Evolutionary conservation across 2,329 filamentous ascomycete genomes (phyloP), one percentile per base, ranked within the genome.

Genomic region (Aspergillus jensenii): DNA sequence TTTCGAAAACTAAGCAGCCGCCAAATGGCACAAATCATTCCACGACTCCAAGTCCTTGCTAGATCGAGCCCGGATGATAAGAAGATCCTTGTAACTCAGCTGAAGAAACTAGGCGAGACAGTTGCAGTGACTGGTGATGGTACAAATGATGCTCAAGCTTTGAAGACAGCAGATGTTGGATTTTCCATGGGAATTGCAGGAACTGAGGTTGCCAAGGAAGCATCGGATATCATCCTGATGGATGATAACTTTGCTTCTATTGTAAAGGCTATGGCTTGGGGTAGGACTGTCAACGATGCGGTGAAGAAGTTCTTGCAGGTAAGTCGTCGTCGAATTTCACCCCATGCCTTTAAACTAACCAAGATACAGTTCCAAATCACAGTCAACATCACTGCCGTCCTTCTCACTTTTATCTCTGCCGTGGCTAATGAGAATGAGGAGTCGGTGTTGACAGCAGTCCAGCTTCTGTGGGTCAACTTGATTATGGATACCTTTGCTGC

Each of bases 161-260:
- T 93, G 49, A 92, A 90, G 76, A 87, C 87, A 67, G 90, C 90
- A 6, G 90, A 93, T 68, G 88, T 93, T 49, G 90, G 90, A 25
- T 93, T 93, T 75, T 91, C 90, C 17, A 93, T 93, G 90, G 90
- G 90, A 64, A 90, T 93, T 53, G 84, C 90, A 14, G 90, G 90
- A 60, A 93, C 90, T 0, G 90, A 93, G 72, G 90, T 93, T 40
- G 90, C 90, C 46, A 93, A 93, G 75, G 90, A 93, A 74, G 90
- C 90, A 1, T 93, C 90, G 7, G 88, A 89, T 39, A 93, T 93
- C 60, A 91, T 93, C 66, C 80, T 93, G 14, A 92, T 93, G 90
- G 90, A 93, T 70, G 90, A 93, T 75, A 93, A 93, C 76, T 93
- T 93, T 74, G 83, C 87, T 27, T 92, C 89, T n/a, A 93, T 93